Base-by-base conservation (phyloP, 2,329 filamentous ascomycete species). In the Talaromyces islandicus region DNA sequence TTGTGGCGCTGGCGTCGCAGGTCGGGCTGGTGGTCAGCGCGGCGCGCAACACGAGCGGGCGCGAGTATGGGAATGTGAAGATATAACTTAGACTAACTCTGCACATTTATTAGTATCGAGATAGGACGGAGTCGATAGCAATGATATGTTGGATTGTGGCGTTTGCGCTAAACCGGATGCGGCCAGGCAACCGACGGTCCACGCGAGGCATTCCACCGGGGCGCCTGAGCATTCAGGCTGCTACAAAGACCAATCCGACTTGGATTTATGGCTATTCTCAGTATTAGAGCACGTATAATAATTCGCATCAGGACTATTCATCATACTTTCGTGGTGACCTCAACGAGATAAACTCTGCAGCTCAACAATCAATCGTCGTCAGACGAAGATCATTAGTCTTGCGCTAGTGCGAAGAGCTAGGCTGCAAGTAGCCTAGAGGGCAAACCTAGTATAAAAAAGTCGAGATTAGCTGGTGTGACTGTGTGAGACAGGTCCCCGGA, bases 1-100 rank as follows among this genome's bases (percentile, higher is more conserved):
- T 91, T 43, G 81, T 92, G 29, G 87, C 87, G 1, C 68, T 90
- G 63, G 87, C 85, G 69, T 82, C 86, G 66, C 88, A 92, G 72
- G 82, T 91, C 62, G 82, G 81, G 21, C 76, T 91, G 69, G 82
- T 88, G 30, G 67, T 91, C 52, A 79, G 80, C 61, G 80, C 83
- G n/a, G 81, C 81, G 66, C 83, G 88, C 65, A 92, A 91, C 73
- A 74, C 75, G n/a, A 78, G 83, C 41, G 76, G 77, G 51, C 77
- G 80, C 63, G 75, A 77, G 53, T 78, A 68, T 65, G 60, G 63
- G 56, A 69, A 66, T 57, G 64, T 69, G 61, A 62, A 62, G 51
- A 38, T 54, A 67, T 60, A 66, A 59, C n/a, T n/a, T n/a, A n/a
- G n/a, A n/a, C n/a, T n/a, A n/a, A 61, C n/a, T 56, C 29, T 62